Conservation (phyloP, 2,329 filamentous ascomycete genomes). For the Nothophaeocryptopus gaeumannii region DNA sequence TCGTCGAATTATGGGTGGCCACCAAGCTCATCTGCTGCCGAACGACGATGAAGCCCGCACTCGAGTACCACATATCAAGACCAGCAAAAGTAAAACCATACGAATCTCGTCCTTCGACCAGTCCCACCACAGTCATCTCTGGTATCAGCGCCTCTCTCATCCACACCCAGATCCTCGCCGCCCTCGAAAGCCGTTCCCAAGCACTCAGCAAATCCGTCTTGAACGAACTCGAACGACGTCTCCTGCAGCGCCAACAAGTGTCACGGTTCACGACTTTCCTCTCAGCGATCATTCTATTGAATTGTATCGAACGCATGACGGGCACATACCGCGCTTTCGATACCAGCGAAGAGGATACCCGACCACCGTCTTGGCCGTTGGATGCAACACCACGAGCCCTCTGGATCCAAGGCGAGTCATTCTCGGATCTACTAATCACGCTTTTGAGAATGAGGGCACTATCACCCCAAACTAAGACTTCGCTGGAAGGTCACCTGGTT, state of each 20-base stretch:
- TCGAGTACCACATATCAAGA: slow-evolving; percentile 28
- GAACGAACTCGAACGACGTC: slow-evolving; percentile 59
- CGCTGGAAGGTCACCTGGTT: slow-evolving; percentile 4
- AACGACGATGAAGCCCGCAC: slow-evolving; percentile 8
- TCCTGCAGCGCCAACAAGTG: slow-evolving; percentile 57
- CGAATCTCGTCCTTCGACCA: no score
- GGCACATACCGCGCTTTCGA: slow-evolving; percentile 48
- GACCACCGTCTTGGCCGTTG: slow-evolving; percentile 47
- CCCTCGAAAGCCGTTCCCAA: slow-evolving; percentile 54
- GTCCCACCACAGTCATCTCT: slow-evolving; percentile 25
- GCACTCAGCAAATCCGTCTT: slow-evolving; percentile 54
- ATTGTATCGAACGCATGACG: slow-evolving; percentile 59
- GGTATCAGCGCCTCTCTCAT: slow-evolving; percentile 45
- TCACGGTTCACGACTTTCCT: slow-evolving; percentile 59
- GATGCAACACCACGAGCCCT: slow-evolving; percentile 52
- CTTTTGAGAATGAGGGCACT: slow-evolving; percentile 57
- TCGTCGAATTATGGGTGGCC: slow-evolving; percentile 56
- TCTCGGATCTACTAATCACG: slow-evolving; percentile 57
- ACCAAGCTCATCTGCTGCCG: slow-evolving; percentile 43
- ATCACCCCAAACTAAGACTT: slow-evolving; percentile 38
- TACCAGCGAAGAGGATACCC: slow-evolving; percentile 13
- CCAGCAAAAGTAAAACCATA: not conserved
- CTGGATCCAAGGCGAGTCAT: slow-evolving; percentile 56
- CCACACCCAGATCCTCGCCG: slow-evolving; percentile 54
- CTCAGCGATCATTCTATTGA: slow-evolving; percentile 57